Evolutionary conservation across 2,329 filamentous ascomycete genomes (phyloP).

Genomic region (Pseudocercospora fuligena): DNA sequence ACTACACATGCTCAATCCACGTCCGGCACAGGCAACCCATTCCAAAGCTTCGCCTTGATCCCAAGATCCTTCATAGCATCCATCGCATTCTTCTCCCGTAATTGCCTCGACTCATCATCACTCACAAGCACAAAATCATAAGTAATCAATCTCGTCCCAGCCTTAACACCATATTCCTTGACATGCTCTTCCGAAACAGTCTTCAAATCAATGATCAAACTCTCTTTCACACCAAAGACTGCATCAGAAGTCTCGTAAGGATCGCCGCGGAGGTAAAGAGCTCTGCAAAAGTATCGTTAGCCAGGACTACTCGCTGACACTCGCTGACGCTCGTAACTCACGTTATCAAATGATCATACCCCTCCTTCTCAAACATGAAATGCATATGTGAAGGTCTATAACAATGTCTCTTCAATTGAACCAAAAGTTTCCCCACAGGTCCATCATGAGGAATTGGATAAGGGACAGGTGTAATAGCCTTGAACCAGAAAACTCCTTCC

Average conservation of each 20-base stretch:
- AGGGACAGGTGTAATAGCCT: constrained; percentile 79
- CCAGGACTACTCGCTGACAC: neutral
- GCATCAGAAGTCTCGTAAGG: constrained; percentile 83
- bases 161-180: constrained; percentile 64
- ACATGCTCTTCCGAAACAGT: constrained; percentile 60
- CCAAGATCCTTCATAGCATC: constrained; percentile 71
- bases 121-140: constrained; percentile 81
- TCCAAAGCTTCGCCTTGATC: constrained; percentile 71
- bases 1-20: constrained; percentile 61
- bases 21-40: constrained; percentile 78
- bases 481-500: constrained; percentile 82
- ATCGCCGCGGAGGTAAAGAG: constrained; percentile 76
- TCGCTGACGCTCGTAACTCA: constrained; percentile 52
- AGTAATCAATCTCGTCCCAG: constrained; percentile 59
- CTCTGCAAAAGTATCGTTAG: constrained; percentile 54
- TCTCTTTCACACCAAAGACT: constrained; percentile 85
- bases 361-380: constrained; percentile 84
- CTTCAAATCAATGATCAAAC: constrained; percentile 70
- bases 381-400: constrained; percentile 81
- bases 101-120: constrained; percentile 67
- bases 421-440: constrained; percentile 75
- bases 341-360: constrained; percentile 83
- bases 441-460: constrained; percentile 87
- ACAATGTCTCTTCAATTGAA: constrained; percentile 70
- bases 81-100: constrained; percentile 70